A percentile compares a stretch with the other conserved stretches of the same genome.
Conservation (phyloP, 1,284 basidiomycete genomes). For the Heterobasidion irregulare region DNA sequence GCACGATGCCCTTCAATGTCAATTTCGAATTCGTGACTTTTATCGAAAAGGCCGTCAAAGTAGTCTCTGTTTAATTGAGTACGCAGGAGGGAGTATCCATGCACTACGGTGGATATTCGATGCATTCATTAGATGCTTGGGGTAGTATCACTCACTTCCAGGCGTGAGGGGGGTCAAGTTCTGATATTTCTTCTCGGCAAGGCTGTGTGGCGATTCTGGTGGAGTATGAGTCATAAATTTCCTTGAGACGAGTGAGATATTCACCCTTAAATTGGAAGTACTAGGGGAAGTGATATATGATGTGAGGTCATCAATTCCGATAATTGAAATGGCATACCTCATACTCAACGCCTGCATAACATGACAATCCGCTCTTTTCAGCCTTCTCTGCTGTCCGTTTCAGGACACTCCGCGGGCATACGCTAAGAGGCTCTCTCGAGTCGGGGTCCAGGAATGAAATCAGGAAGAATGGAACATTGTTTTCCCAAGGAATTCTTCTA, state of each 20-base stretch:
- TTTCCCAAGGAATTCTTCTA: slow-evolving; percentile 89
- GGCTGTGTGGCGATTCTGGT: slow-evolving; percentile 70
- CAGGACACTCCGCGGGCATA: slow-evolving; percentile 83
- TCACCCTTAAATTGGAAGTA: slow-evolving; percentile 92
- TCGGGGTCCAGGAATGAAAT: slow-evolving; percentile 85
- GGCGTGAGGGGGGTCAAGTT: slow-evolving; percentile 77
- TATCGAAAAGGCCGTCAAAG: slow-evolving; percentile 85
- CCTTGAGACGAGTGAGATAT: not conserved
- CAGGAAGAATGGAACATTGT: slow-evolving; percentile 89
- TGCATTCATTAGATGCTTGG: not conserved
- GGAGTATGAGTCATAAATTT: not conserved
- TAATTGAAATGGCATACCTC: slow-evolving; percentile 50
- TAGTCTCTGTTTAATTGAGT: slow-evolving; percentile 86
- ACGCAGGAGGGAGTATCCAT: slow-evolving; percentile 86
- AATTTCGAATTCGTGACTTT: slow-evolving; percentile 67
- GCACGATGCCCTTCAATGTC: slow-evolving; percentile 88
- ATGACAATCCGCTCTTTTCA: slow-evolving; percentile 42
- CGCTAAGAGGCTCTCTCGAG: slow-evolving; percentile 65
- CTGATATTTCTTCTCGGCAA: slow-evolving; percentile 73
- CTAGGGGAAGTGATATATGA: slow-evolving; percentile 26
- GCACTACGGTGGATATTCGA: slow-evolving; percentile 46
- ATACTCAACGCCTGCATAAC: slow-evolving; percentile 83
- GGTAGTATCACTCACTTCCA: slow-evolving; percentile 60
- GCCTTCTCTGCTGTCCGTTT: slow-evolving; percentile 49
- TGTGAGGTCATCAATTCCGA: not conserved